Base-by-base conservation (phyloP, 257 asterid genomes). In the Penstemon barbatus region DNA sequence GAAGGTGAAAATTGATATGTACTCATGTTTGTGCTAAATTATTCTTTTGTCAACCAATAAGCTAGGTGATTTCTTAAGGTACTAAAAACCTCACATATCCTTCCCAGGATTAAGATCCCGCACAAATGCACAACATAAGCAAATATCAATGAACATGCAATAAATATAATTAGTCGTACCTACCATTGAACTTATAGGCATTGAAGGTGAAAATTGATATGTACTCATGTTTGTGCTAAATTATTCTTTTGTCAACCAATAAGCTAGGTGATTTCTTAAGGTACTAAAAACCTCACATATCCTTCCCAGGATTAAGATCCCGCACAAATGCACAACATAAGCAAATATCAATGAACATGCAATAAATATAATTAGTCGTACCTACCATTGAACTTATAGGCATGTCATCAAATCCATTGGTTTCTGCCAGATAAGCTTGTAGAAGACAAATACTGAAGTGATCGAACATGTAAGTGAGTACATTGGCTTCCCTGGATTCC, bases 311-410 rank as follows among this genome's bases (percentile, higher is more conserved):
- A n/a, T n/a, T n/a, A n/a, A n/a, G n/a, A n/a, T n/a, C n/a, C n/a
- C n/a, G n/a, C n/a, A n/a, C n/a, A n/a, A n/a, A n/a, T n/a, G n/a
- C n/a, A n/a, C 4, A 15, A 15, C 43, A 55, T 50, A 12, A 12
- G 6, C 25, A 66, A 70, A 36, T 15, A 45, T 42, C n/a, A 33
- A 65, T 44, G n/a, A 7, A 43, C 65, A 71, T 46, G 43, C 66
- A 74, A 15, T 8, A 75, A 72, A 79, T 79, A 70, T 74, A 77
- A 71, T 70, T 45, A 59, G 74, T 75, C 90, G 84, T 84, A 87
- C 96, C 94, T 84, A 91, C 98, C 98, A 86, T 89, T 87, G 94
- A 82, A 86, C 87, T 89, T 79, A 86, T 73, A 63, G 95, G 91
- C 79, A 78, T 71, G 73, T 84, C 89, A 40, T 84, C 92, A 38